Evolutionary conservation across 192 early-diverging fungal species (phyloP).

Genomic region (Dissophora globulifera): DNA sequence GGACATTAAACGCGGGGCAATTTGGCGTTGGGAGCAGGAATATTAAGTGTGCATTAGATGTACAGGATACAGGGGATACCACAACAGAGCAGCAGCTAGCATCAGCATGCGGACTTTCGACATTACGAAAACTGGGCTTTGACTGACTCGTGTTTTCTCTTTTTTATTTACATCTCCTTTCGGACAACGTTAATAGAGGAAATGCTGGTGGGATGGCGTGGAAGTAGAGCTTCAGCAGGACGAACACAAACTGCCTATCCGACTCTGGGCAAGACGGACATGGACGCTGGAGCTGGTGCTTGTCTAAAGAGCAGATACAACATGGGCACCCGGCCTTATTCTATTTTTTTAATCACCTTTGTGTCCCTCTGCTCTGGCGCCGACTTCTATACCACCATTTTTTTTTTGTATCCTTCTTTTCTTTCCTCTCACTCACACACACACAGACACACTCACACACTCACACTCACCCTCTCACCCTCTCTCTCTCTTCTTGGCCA

Average conservation of each 20-base stretch:
- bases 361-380: no score
- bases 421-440: background rate
- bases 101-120: no score
- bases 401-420: background rate
- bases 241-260: slow-evolving; percentile 64
- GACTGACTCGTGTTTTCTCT: background rate
- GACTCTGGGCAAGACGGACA: slow-evolving; percentile 81
- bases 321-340: no score
- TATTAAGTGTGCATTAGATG: no score
- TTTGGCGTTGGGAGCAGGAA: background rate
- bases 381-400: background rate
- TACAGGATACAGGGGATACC: no score
- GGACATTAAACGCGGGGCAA: background rate
- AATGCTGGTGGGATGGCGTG: slow-evolving; percentile 87
- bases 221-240: slow-evolving; percentile 66
- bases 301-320: slow-evolving; percentile 44
- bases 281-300: slow-evolving; percentile 84
- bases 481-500: background rate
- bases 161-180: background rate
- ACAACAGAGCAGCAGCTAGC: no score
- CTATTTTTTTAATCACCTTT: background rate
- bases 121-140: no score
- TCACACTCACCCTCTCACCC: background rate
- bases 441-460: background rate
- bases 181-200: slow-evolving; percentile 55